Base-by-base conservation (phyloP, 176 grass and related monocot species). In the Oryza australiensis region DNA sequence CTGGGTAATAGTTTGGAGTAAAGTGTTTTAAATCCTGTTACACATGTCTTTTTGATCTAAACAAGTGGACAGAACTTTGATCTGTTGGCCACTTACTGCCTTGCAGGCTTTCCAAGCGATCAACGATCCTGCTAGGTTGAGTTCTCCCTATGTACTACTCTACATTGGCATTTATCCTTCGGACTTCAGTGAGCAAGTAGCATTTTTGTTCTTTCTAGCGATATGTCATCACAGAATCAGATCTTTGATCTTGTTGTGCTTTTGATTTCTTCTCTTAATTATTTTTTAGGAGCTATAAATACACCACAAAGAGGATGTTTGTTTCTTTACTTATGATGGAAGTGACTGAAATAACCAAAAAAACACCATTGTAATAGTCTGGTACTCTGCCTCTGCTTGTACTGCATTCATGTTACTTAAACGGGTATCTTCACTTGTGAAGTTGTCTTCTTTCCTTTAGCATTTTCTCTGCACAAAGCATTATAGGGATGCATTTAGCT, bases 321-420 rank as follows among this genome's bases (percentile, higher is more conserved):
- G 49, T 53, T 53, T 53, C 49, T 20, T 53, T 53, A 6, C 22
- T 53, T 53, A 53, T 22, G 5, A 7, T 7, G 16, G 16, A 20
- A 53, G 16, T 53, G 5, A 53, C 49, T 53, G 49, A 7, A 53
- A 0, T 59, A 59, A 23, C 22, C 5, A 20, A 49, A 3, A 49
- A 41, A 72, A 65, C 12, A 72, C 23, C 18, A 55, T 65, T 22
- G 8, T 41, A 22, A 26, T 80, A 10, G 48, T 70, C 30, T 60
- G 34, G 12, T 60, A 73, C 28, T 80, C 70, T 80, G 26, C 33
- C 28, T 80, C 70, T 80, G 26, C 33, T 48, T 57, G 32, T 72
- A 22, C 13, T 33, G 24, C 70, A 35, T 40, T 43, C 2, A 9
- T 29, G 26, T 14, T 23, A 60, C 33, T 40, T 72, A 45, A 14